Percentiles rank a stretch among this genome's conserved stretches.
Evolutionary conservation across 305 asterid genomes (phyloP).

Genomic region (Striga hermonthica): DNA sequence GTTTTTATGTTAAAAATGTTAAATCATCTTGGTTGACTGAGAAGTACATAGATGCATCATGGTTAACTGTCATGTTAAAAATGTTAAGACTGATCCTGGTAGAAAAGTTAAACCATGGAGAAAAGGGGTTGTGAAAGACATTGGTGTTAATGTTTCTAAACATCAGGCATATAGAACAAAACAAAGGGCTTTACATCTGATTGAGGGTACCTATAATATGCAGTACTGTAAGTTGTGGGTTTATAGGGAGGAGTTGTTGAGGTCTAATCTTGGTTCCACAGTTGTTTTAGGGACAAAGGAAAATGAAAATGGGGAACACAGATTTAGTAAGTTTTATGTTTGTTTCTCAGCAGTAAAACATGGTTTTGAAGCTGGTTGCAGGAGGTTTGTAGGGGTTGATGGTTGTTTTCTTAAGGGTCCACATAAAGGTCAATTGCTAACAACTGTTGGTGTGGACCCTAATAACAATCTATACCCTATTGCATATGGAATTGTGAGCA

Average conservation of each 20-base stretch:
- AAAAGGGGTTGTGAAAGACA: background rate
- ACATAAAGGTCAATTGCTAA: background rate
- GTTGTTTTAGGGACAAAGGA: background rate
- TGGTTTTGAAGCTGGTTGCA: background rate
- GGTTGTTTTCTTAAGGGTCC: conserved; percentile 15
- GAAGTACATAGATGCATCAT: too few relatives aligned
- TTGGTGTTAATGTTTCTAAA: background rate
- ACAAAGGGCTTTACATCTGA: background rate
- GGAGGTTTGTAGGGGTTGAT: background rate
- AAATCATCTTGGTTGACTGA: too few relatives aligned
- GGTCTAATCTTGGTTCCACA: background rate
- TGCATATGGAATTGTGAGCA: background rate
- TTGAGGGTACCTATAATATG: background rate
- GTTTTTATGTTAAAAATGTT: too few relatives aligned
- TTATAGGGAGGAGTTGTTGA: background rate
- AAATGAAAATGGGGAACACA: background rate
- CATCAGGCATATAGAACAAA: background rate
- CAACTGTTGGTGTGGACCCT: conserved; percentile 1
- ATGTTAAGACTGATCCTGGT: too few relatives aligned
- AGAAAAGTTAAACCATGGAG: background rate
- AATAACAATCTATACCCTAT: background rate
- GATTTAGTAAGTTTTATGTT: background rate
- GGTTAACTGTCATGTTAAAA: too few relatives aligned
- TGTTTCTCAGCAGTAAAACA: background rate
- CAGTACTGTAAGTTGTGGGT: background rate